These are phyloP conservation scores for Exidia glandulosa DNA, from an alignment of 768 basidiomycete genomes.

Conservation along the genomic window DNA sequence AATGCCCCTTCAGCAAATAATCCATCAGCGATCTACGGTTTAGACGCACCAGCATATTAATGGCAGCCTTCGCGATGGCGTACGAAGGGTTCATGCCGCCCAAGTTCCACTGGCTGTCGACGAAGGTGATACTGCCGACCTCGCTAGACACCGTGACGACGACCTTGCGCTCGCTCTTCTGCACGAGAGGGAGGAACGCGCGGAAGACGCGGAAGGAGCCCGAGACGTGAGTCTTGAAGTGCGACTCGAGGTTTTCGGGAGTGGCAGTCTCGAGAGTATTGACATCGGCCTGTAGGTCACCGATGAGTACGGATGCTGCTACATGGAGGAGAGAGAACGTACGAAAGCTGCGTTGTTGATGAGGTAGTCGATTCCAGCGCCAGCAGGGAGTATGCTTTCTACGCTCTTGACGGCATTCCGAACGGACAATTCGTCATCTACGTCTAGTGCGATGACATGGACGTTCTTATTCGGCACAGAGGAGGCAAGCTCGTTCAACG, in stretches of 20 bases:
- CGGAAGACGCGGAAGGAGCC: slow-evolving; percentile 26
- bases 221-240: slow-evolving; percentile 21
- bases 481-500: slow-evolving; percentile 7
- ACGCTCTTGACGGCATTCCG: slow-evolving; percentile 13
- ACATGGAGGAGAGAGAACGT: slow-evolving; percentile 5
- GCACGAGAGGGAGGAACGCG: slow-evolving; percentile 23
- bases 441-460: slow-evolving; percentile 24
- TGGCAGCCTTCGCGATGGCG: slow-evolving; percentile 25
- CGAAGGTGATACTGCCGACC: slow-evolving; percentile 23
- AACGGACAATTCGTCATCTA: slow-evolving; percentile 17
- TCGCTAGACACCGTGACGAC: slow-evolving; percentile 23
- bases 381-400: slow-evolving; percentile 14
- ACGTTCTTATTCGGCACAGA: slow-evolving; percentile 22
- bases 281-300: background rate
- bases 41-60: slow-evolving; percentile 29
- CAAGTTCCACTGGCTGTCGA: too few relatives aligned
- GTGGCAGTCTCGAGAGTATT: background rate
- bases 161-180: slow-evolving; percentile 19
- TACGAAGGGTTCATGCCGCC: slow-evolving; percentile 22
- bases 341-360: slow-evolving; percentile 30
- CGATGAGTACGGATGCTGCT: background rate
- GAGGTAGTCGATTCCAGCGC: slow-evolving; percentile 27
- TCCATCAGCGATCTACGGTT: background rate
- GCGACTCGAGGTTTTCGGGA: slow-evolving; percentile 11
- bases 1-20: background rate